Percentiles rank a stretch among this genome's conserved stretches.
Evolutionary conservation across 1,284 basidiomycete species (phyloP).

Genomic region (Ceratobasidium sp.): DNA sequence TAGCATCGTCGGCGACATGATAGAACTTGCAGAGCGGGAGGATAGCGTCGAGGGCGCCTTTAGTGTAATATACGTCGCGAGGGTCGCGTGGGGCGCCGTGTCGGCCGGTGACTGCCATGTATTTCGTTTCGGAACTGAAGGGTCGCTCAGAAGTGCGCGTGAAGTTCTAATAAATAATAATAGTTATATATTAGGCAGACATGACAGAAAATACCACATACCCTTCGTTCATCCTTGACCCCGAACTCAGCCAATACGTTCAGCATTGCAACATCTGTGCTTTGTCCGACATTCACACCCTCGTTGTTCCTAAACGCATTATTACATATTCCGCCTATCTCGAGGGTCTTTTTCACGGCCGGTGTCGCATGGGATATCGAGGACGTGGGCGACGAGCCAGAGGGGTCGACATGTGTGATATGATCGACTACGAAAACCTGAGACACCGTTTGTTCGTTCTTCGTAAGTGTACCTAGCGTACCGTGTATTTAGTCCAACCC

Average conservation of each 20-base stretch:
- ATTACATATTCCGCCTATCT: conserved; percentile 79
- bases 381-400: conserved; percentile 54
- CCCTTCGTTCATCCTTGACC: conserved; percentile 77
- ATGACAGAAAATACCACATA: conserved; percentile 55
- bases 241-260: conserved; percentile 83
- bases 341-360: conserved; percentile 73
- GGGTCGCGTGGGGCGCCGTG: conserved; percentile 63
- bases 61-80: conserved; percentile 88
- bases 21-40: conserved; percentile 89
- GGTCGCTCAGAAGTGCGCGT: conserved; percentile 83
- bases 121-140: conserved; percentile 93
- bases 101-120: conserved; percentile 88
- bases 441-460: conserved; percentile 95
- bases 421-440: conserved; percentile 92
- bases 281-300: conserved; percentile 86
- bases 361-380: conserved; percentile 60
- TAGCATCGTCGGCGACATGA: conserved; percentile 87
- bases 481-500: no score
- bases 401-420: conserved; percentile 72
- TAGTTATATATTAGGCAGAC: not conserved
- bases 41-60: conserved; percentile 92
- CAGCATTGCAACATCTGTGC: conserved; percentile 98
- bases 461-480: conserved; percentile 87
- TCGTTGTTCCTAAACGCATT: conserved; percentile 82
- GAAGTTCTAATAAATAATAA: conserved; percentile 64